Percentiles rank a stretch among this genome's conserved stretches.
These are phyloP conservation scores for Lactuca sativa DNA, from an alignment of 129 eudicot species.

Conservation along the genomic window DNA sequence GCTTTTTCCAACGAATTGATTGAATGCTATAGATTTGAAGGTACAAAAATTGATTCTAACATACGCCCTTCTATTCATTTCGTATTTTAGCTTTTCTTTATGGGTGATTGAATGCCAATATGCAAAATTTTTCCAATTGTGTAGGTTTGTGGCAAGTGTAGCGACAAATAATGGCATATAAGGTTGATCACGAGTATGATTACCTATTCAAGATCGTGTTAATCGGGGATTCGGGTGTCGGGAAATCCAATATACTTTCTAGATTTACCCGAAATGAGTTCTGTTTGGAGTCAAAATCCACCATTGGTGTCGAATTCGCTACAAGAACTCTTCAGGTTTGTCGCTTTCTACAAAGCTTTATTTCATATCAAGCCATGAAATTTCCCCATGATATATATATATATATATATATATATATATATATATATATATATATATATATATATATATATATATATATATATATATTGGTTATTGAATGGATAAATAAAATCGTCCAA, in stretches of 20 bases:
- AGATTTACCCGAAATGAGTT: constrained; percentile 81
- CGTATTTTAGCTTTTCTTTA: neutral
- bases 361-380: neutral
- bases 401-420: too few relatives aligned
- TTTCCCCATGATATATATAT: too few relatives aligned
- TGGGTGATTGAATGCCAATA: neutral
- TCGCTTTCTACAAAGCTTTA: neutral
- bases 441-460: too few relatives aligned
- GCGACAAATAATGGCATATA: constrained; percentile 64
- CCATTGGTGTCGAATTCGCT: constrained; percentile 89
- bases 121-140: neutral
- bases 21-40: neutral
- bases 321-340: constrained; percentile 78
- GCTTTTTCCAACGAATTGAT: neutral
- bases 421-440: too few relatives aligned
- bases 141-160: constrained; percentile 24
- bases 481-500: too few relatives aligned
- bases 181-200: constrained; percentile 80
- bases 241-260: constrained; percentile 79
- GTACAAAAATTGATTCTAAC: neutral
- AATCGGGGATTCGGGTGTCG: constrained; percentile 86
- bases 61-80: neutral
- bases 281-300: constrained; percentile 82
- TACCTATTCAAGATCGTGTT: constrained; percentile 73
- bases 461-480: too few relatives aligned